These are phyloP conservation scores for Linnemannia elongata DNA, from an alignment of 192 early-diverging fungal species.

Conservation along the genomic window DNA sequence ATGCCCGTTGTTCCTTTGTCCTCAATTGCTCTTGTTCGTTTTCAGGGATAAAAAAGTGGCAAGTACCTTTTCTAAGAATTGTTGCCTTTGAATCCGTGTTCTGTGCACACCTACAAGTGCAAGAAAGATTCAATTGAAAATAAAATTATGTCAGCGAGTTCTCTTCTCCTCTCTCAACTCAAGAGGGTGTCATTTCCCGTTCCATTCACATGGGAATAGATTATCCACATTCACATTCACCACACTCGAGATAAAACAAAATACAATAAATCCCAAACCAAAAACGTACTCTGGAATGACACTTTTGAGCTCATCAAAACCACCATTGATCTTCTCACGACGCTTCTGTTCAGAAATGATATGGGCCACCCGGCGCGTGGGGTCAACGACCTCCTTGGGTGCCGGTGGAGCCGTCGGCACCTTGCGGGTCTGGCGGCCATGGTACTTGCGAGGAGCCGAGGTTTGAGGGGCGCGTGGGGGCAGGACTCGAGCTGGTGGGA, in stretches of 20 bases:
- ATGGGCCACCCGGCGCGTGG: constrained; percentile 58
- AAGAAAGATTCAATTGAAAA: neutral
- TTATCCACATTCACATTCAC: neutral
- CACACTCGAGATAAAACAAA: neutral
- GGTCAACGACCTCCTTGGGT: constrained; percentile 34
- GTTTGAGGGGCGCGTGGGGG: constrained; percentile 42
- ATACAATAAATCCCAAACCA: neutral
- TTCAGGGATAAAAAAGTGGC: neutral
- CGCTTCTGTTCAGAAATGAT: constrained; percentile 62
- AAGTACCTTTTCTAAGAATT: constrained; percentile 40
- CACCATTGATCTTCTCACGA: constrained; percentile 60
- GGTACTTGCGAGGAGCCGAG: constrained; percentile 51
- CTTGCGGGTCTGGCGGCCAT: constrained; percentile 54
- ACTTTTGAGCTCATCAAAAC: constrained; percentile 61
- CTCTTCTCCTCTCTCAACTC: no score
- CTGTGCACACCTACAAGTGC: constrained; percentile 31
- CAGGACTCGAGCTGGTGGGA: constrained; percentile 40
- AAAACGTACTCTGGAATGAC: constrained; percentile 56
- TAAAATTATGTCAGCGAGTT: neutral
- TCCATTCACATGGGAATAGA: neutral
- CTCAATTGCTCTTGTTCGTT: neutral
- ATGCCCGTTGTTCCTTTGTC: neutral
- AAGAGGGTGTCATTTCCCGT: neutral
- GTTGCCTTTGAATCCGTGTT: constrained; percentile 52
- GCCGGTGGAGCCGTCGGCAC: neutral